Evolutionary conservation across 495 filamentous ascomycete genomes (phyloP).

Genomic region (Xylaria curta): DNA sequence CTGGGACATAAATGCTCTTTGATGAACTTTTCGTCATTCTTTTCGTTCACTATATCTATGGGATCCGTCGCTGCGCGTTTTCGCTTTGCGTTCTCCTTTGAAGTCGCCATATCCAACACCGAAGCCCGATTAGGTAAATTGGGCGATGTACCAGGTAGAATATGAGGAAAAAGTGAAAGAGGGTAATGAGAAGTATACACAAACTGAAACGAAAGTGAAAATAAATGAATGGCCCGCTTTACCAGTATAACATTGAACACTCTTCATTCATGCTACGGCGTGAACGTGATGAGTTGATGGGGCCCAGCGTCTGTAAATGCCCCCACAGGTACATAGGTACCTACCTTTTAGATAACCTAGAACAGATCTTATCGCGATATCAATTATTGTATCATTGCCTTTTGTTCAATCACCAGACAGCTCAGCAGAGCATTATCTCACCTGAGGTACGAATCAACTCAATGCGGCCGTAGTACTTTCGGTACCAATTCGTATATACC

Average conservation of each 20-base stretch:
- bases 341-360: too few species aligned
- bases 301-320: not conserved
- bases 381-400: not conserved
- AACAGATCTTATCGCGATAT: constrained; percentile 6
- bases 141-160: not conserved
- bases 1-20: constrained; percentile 49
- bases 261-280: not conserved
- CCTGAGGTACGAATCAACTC: not conserved
- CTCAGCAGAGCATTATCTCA: not conserved
- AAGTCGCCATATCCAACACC: not conserved
- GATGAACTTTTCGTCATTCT: constrained; percentile 53
- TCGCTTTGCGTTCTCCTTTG: constrained; percentile 37
- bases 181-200: not conserved
- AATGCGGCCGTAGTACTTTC: constrained; percentile 16
- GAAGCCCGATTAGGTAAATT: not conserved
- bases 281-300: not conserved
- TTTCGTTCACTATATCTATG: constrained; percentile 51
- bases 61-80: constrained; percentile 43
- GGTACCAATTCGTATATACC: not conserved
- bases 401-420: not conserved
- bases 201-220: not conserved
- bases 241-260: not conserved
- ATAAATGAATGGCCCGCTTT: not conserved
- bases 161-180: not conserved
- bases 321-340: not conserved